These are phyloP conservation scores for Borovskyia barvae DNA, from an alignment of 208 protist species.

Conservation along the genomic window DNA sequence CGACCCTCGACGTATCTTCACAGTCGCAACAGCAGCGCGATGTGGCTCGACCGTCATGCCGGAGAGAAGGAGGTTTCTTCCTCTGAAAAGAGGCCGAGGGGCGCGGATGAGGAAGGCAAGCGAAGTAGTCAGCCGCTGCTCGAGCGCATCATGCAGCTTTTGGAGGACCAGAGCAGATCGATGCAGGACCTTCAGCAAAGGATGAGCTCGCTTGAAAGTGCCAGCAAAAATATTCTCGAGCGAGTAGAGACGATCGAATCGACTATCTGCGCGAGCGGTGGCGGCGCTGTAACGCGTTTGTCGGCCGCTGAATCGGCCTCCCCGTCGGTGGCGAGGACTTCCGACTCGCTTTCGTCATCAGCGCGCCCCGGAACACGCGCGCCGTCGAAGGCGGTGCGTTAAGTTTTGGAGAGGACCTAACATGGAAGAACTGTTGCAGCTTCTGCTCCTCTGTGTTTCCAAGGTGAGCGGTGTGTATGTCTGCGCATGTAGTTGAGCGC, in stretches of 20 bases:
- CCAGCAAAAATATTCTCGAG: constrained; percentile 10
- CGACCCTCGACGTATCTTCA: background rate
- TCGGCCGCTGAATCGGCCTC: constrained; percentile 17
- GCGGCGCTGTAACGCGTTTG: background rate
- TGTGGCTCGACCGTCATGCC: background rate
- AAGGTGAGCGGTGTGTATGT: background rate
- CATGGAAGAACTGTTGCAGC: background rate
- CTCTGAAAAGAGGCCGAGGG: background rate
- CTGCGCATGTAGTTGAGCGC: background rate
- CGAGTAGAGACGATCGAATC: constrained; percentile 18
- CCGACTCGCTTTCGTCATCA: constrained; percentile 12
- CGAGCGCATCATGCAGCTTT: constrained; percentile 9
- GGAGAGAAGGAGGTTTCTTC: too few relatives aligned
- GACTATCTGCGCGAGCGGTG: background rate
- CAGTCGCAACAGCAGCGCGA: background rate
- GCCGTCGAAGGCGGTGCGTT: constrained; percentile 27
- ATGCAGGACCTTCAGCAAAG: constrained; percentile 18
- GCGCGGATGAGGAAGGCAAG: background rate
- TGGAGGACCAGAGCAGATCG: constrained; percentile 21
- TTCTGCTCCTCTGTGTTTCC: background rate
- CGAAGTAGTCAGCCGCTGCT: constrained; percentile 11
- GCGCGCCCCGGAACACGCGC: constrained; percentile 14
- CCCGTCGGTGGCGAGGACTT: constrained; percentile 19
- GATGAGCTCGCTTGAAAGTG: constrained; percentile 17
- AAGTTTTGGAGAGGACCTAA: too few relatives aligned